A percentile compares a stretch with the other conserved stretches of the same genome.
Evolutionary conservation across 1,284 basidiomycete species (phyloP).

Genomic region (Hortiboletus rubellus): DNA sequence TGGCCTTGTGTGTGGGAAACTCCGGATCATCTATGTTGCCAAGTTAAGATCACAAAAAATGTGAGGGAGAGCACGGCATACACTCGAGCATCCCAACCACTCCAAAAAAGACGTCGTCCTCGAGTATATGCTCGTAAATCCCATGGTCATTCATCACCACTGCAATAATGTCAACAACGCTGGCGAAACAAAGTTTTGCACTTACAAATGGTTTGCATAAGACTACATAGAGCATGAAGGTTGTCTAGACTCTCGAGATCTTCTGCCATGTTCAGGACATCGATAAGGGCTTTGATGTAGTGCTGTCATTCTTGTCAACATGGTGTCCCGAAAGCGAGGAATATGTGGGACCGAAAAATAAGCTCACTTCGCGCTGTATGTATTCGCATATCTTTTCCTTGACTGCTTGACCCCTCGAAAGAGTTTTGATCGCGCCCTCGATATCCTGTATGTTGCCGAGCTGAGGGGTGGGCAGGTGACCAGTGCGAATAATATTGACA

Average conservation of each 20-base stretch:
- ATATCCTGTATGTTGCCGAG: conserved; percentile 76
- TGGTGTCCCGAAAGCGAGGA: neutral
- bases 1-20: conserved; percentile 92
- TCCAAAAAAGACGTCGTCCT: conserved; percentile 90
- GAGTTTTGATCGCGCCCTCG: conserved; percentile 70
- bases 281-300: conserved; percentile 86
- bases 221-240: conserved; percentile 85
- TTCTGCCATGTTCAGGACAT: conserved; percentile 86
- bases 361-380: conserved; percentile 70
- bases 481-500: conserved; percentile 63
- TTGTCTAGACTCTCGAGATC: conserved; percentile 89
- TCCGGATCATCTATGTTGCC: conserved; percentile 84
- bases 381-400: conserved; percentile 84
- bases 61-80: conserved; percentile 43
- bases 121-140: conserved; percentile 93
- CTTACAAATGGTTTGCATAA: conserved; percentile 95
- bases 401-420: conserved; percentile 61
- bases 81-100: conserved; percentile 98
- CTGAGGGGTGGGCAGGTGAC: conserved; percentile 68
- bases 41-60: conserved; percentile 13
- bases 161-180: conserved; percentile 38
- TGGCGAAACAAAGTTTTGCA: conserved; percentile 21
- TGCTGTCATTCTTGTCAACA: conserved; percentile 49
- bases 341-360: neutral
- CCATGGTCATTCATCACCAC: conserved; percentile 95